Evolutionary conservation across 495 filamentous ascomycete genomes (phyloP).

Genomic region (Mycothermus thermophilus): DNA sequence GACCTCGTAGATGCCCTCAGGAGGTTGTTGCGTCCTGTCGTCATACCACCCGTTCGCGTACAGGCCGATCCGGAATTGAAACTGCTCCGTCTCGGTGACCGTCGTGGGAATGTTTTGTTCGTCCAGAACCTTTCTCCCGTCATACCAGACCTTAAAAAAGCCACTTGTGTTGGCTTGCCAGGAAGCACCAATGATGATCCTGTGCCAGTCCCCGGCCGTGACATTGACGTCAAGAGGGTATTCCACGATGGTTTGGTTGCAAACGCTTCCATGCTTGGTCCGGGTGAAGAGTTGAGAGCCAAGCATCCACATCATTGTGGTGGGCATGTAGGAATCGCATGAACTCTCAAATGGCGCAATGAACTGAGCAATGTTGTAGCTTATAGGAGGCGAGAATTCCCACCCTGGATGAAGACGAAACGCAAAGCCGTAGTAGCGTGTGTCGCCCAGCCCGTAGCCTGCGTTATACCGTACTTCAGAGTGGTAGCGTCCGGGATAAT

Average conservation of each 20-base stretch:
- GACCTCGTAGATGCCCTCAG: conserved; percentile 32
- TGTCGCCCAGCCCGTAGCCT: conserved; percentile 36
- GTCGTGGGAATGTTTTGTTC: conserved; percentile 31
- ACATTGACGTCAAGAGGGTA: conserved; percentile 29
- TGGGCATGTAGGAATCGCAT: conserved; percentile 41
- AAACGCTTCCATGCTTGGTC: conserved; percentile 29
- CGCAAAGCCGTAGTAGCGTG: conserved; percentile 41
- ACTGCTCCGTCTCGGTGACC: conserved; percentile 29
- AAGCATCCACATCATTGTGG: conserved; percentile 38
- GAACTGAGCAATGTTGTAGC: conserved; percentile 42
- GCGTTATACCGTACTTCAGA: conserved; percentile 37
- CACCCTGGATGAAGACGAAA: conserved; percentile 39
- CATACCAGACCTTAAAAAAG: conserved; percentile 37
- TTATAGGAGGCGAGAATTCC: conserved; percentile 35
- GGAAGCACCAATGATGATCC: conserved; percentile 33
- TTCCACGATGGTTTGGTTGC: conserved; percentile 18
- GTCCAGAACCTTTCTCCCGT: conserved; percentile 36
- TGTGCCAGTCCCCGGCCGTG: conserved; percentile 37
- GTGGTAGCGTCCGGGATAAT: conserved; percentile 39
- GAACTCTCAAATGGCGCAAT: conserved; percentile 42
- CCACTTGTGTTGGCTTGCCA: conserved; percentile 37
- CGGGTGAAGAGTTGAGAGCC: conserved; percentile 35
- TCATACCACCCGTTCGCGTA: conserved; percentile 47
- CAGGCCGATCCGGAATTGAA: conserved; percentile 41
- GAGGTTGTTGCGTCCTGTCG: conserved; percentile 28